These are phyloP conservation scores for Pulveroboletus frians DNA, from an alignment of 768 basidiomycete species.

Conservation along the genomic window DNA sequence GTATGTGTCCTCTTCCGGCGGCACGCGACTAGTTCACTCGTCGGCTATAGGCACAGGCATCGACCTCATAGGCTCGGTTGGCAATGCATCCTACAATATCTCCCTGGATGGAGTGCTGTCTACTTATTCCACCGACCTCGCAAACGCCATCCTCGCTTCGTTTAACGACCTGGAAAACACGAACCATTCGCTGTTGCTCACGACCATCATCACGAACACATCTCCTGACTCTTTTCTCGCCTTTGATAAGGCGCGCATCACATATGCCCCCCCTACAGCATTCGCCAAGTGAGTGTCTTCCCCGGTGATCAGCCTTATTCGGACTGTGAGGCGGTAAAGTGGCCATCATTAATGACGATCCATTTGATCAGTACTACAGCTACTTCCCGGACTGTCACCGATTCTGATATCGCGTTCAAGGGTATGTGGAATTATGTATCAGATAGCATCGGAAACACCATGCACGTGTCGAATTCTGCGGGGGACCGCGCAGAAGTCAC, in stretches of 20 bases:
- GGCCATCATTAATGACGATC: slow-evolving; percentile 20
- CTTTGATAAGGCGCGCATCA: slow-evolving; percentile 56
- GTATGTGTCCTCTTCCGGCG: slow-evolving; percentile 36
- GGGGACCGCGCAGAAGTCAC: slow-evolving; percentile 42
- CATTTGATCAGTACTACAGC: slow-evolving; percentile 31
- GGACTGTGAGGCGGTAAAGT: neutral
- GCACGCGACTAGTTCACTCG: slow-evolving; percentile 2
- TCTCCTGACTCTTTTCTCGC: slow-evolving; percentile 38
- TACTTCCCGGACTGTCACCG: slow-evolving; percentile 36
- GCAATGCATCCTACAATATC: slow-evolving; percentile 41
- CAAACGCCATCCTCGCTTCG: slow-evolving; percentile 43
- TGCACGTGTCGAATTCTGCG: slow-evolving; percentile 32
- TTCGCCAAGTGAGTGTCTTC: slow-evolving; percentile 32
- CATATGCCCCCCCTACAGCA: slow-evolving; percentile 32
- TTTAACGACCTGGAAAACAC: slow-evolving; percentile 43
- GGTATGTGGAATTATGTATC: slow-evolving; percentile 52
- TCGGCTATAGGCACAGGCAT: slow-evolving; percentile 55
- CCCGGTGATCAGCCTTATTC: slow-evolving; percentile 3
- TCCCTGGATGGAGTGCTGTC: slow-evolving; percentile 45
- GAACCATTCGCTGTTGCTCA: slow-evolving; percentile 53
- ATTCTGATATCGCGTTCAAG: slow-evolving; percentile 43
- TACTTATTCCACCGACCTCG: slow-evolving; percentile 21
- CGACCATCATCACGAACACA: slow-evolving; percentile 36
- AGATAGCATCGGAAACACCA: slow-evolving; percentile 23
- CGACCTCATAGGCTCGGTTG: slow-evolving; percentile 50